Base-by-base conservation (phyloP, 2,329 filamentous ascomycete species). In the Kalaharituber pfeilii region DNA sequence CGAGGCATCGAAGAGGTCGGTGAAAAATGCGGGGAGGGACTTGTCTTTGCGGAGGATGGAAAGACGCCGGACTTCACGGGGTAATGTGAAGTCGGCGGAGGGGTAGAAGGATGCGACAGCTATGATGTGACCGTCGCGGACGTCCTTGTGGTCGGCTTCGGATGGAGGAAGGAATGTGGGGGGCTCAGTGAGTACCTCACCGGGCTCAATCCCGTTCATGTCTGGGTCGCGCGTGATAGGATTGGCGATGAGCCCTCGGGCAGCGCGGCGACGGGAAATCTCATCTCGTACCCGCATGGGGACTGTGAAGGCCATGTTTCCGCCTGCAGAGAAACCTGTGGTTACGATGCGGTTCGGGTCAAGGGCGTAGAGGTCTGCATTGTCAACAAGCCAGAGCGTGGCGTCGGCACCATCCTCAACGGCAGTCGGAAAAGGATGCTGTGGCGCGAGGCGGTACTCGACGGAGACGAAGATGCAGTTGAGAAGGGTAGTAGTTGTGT, bases 391-490 rank as follows among this genome's bases (percentile, higher is more conserved):
- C 64, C 81, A 80, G n/a, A 80, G 64, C 7, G 83, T 65, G 0
- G 79, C 77, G 57, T 82, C 79, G 26, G 77, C 75, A 44, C 77
- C 76, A 63, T 84, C 81, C 59, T 84, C 78, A 0, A 83, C 73
- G 0, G 78, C 75, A 0, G 75, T 75, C 0, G 80, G 80, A 63
- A 81, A 82, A 0, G 79, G 79, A 59, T 75, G 71, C 62, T 76
- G 75, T 0, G 81, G 81, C 0, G 80, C 79, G 1, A 82, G 72
- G n/a, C 81, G 74, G 64, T 84, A 84, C 62, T 81, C 78, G 60
- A 82, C 77, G 1, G 75, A 77, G 57, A 83, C 74, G 53, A 81
- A 73, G 22, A 82, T 69, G 26, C 69, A 77, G 52, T 76, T 72
- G 11, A 75, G 68, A 3, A 71, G 68, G 25, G 73, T 67, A 36